Conservation (phyloP, 1,139 yeast species). For the Suhomyces maxii region DNA sequence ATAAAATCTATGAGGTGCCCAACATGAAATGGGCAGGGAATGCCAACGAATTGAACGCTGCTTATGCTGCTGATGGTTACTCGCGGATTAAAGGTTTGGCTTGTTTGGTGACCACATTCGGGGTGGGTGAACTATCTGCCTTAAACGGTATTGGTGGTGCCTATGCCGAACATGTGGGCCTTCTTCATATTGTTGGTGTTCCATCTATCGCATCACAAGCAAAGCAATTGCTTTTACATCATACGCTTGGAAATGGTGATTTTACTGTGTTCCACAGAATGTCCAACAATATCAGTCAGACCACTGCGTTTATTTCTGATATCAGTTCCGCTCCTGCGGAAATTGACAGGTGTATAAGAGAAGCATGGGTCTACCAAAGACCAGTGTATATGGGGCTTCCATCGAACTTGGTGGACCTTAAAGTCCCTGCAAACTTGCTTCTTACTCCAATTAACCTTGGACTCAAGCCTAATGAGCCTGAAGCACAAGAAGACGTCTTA, state of each 20-base stretch:
- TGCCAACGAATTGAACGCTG: constrained; percentile 72
- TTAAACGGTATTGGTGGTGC: constrained; percentile 61
- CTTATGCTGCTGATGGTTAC: constrained; percentile 73
- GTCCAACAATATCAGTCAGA: constrained; percentile 39
- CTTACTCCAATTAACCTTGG: constrained; percentile 34
- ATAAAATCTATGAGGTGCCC: constrained; percentile 61
- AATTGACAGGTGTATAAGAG: constrained; percentile 37
- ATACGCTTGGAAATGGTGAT: constrained; percentile 82
- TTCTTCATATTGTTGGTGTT: constrained; percentile 56
- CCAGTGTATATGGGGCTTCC: constrained; percentile 44
- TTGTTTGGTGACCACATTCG: constrained; percentile 64
- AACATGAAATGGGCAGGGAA: constrained; percentile 61
- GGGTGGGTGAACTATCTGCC: constrained; percentile 66
- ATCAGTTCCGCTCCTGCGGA: constrained; percentile 31
- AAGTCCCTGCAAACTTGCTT: constrained; percentile 31
- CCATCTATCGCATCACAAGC: constrained; percentile 66
- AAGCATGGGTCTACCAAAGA: constrained; percentile 38
- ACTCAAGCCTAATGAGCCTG: constrained; percentile 28
- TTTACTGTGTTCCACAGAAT: constrained; percentile 76
- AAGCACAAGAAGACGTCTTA: constrained; percentile 34
- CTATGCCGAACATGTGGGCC: constrained; percentile 60
- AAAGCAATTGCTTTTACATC: constrained; percentile 52
- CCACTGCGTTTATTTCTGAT: constrained; percentile 34
- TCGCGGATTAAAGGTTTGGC: constrained; percentile 61
- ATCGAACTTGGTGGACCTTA: constrained; percentile 36